phyloP scores from a whole-genome alignment of 2,329 filamentous ascomycete genomes.

The Colletotrichum eleusines region DNA sequence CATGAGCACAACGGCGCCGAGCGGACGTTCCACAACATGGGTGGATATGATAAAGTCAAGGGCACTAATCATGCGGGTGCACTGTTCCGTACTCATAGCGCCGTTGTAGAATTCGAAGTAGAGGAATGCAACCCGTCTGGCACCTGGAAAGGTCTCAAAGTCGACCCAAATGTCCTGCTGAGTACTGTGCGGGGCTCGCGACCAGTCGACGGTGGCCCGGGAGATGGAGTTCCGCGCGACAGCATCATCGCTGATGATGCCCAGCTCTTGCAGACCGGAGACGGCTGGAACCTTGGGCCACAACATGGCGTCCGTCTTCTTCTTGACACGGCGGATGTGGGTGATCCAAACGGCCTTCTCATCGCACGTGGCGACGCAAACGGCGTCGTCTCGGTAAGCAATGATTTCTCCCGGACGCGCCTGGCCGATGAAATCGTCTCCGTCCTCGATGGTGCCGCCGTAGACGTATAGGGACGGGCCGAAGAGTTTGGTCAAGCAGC shows the following conservation, averaged over 20 bases:
- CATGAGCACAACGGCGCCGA: slow-evolving; percentile 55
- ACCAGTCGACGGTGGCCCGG: slow-evolving; percentile 46
- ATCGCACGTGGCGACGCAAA: slow-evolving; percentile 54
- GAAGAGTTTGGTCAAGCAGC: slow-evolving; percentile 53
- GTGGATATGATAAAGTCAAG: slow-evolving; percentile 51
- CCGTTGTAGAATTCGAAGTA: slow-evolving; percentile 59
- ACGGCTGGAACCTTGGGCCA: slow-evolving; percentile 57
- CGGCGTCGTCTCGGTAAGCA: slow-evolving; percentile 51
- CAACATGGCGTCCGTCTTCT: slow-evolving; percentile 52
- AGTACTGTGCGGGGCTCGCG: slow-evolving; percentile 47
- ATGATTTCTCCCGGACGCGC: slow-evolving; percentile 48
- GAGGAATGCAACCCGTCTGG: slow-evolving; percentile 51
- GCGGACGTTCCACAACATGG: slow-evolving; percentile 46
- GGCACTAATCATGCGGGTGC: slow-evolving; percentile 51
- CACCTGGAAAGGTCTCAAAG: slow-evolving; percentile 47
- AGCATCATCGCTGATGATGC: slow-evolving; percentile 45
- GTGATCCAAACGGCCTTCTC: slow-evolving; percentile 57
- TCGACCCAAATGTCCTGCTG: slow-evolving; percentile 57
- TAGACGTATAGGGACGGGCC: slow-evolving; percentile 55
- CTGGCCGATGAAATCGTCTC: slow-evolving; percentile 37
- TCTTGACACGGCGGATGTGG: slow-evolving; percentile 54
- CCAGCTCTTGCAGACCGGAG: slow-evolving; percentile 50
- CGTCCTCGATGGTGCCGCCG: slow-evolving; percentile 55
- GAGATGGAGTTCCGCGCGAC: slow-evolving; percentile 36
- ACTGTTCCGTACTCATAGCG: slow-evolving; percentile 56